These are phyloP conservation scores for Lyophyllum shimeji DNA, from an alignment of 768 basidiomycete species.

Conservation along the genomic window DNA sequence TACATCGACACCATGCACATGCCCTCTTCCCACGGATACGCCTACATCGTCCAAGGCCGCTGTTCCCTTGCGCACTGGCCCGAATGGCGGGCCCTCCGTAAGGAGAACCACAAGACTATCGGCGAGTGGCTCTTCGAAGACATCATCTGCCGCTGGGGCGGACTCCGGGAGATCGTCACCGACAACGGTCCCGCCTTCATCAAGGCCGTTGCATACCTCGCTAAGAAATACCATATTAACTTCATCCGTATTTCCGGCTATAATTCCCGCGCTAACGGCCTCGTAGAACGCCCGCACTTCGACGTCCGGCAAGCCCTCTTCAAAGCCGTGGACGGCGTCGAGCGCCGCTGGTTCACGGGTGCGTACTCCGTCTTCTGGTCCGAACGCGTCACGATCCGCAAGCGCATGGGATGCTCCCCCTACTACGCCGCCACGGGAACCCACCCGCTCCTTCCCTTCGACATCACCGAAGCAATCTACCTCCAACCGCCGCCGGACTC, in stretches of 20 bases:
- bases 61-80: slow-evolving; percentile 18
- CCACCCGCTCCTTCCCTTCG: slow-evolving; percentile 14
- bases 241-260: slow-evolving; percentile 11
- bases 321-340: slow-evolving; percentile 25
- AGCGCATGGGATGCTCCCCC: slow-evolving; percentile 30
- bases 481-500: slow-evolving; percentile 20
- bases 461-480: slow-evolving; percentile 31
- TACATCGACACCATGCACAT: slow-evolving; percentile 41
- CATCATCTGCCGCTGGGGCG: slow-evolving; percentile 36
- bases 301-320: slow-evolving; percentile 32
- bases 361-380: slow-evolving; percentile 32
- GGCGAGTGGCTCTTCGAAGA: slow-evolving; percentile 29
- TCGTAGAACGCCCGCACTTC: slow-evolving; percentile 23
- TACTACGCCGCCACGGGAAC: slow-evolving; percentile 30
- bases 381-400: slow-evolving; percentile 28
- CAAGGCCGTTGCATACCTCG: not conserved
- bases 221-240: not conserved
- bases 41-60: slow-evolving; percentile 26
- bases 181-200: slow-evolving; percentile 37
- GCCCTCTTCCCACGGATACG: slow-evolving; percentile 19
- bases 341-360: slow-evolving; percentile 29
- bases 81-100: slow-evolving; percentile 17
- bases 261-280: slow-evolving; percentile 19
- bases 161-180: slow-evolving; percentile 34
- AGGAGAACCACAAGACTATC: slow-evolving; percentile 15